These are phyloP conservation scores for Echium plantagineum DNA, from an alignment of 257 asterid species.

Conservation along the genomic window DNA sequence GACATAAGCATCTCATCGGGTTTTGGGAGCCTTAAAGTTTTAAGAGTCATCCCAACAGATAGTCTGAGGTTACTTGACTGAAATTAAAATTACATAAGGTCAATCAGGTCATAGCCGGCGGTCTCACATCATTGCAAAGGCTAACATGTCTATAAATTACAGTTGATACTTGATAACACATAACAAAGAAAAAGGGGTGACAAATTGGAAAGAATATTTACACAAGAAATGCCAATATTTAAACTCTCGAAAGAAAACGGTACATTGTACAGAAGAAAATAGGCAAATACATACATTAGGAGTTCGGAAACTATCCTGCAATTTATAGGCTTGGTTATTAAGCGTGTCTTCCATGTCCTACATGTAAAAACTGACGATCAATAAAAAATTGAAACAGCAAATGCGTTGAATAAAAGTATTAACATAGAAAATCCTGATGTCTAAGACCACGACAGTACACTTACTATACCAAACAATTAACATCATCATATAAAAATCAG, in stretches of 20 bases:
- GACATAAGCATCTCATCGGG: constrained; percentile 84
- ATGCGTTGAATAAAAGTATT: neutral
- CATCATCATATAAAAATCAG: neutral
- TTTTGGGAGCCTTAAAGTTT: constrained; percentile 63
- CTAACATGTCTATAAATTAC: too few species aligned
- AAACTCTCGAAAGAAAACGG: neutral
- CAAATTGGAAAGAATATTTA: too few species aligned
- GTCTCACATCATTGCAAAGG: neutral
- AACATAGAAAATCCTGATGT: neutral
- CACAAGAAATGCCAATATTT: neutral
- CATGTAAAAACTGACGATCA: constrained; percentile 8
- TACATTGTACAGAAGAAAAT: neutral
- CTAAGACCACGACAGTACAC: too few species aligned
- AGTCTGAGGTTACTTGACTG: constrained; percentile 52
- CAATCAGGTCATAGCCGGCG: neutral
- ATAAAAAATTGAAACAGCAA: constrained; percentile 1
- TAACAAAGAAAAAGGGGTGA: too few species aligned
- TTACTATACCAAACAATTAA: neutral
- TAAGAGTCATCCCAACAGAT: constrained; percentile 73
- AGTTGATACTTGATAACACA: too few species aligned
- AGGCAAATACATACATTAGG: constrained; percentile 49
- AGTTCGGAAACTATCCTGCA: constrained; percentile 59
- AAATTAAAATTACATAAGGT: constrained; percentile 11
- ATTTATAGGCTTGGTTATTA: constrained; percentile 35
- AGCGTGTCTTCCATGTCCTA: constrained; percentile 66